Evolutionary conservation across 2,329 filamentous ascomycete species (phyloP).

Genomic region (Xylaria sp.): DNA sequence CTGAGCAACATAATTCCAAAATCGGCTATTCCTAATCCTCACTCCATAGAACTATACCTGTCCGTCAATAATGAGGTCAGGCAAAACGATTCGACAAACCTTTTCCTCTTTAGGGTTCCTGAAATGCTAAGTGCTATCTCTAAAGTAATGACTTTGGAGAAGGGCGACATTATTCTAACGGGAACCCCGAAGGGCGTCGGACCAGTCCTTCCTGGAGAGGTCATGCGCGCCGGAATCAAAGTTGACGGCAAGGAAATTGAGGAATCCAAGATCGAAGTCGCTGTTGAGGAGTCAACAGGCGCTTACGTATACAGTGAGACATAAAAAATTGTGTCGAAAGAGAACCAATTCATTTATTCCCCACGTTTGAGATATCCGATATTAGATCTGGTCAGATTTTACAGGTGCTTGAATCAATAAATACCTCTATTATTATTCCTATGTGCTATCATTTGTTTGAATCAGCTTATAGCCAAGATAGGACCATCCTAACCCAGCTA

Average conservation of each 20-base stretch:
- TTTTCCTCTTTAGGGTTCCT: slow-evolving; percentile 95
- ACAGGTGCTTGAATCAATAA: slow-evolving; percentile 6
- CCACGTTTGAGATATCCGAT: neutral
- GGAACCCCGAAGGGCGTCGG: slow-evolving; percentile 97
- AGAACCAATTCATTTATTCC: slow-evolving; percentile 5
- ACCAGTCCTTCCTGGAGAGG: slow-evolving; percentile 83
- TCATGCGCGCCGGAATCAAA: slow-evolving; percentile 85
- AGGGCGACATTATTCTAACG: slow-evolving; percentile 94
- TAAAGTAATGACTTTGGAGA: slow-evolving; percentile 91
- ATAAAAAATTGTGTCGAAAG: slow-evolving; percentile 51
- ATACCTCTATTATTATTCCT: slow-evolving; percentile 10
- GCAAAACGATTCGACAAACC: slow-evolving; percentile 88
- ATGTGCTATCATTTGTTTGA: neutral
- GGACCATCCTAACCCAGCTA: neutral
- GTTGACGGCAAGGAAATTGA: slow-evolving; percentile 84
- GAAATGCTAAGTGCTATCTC: slow-evolving; percentile 90
- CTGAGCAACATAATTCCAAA: slow-evolving; percentile 85
- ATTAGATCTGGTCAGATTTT: neutral
- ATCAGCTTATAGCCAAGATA: neutral
- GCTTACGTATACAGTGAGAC: slow-evolving; percentile 83
- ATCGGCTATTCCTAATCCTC: slow-evolving; percentile 82
- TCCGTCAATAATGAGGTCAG: slow-evolving; percentile 81
- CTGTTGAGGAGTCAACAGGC: slow-evolving; percentile 81
- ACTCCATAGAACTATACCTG: slow-evolving; percentile 87
- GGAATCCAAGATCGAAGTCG: slow-evolving; percentile 85